These are phyloP conservation scores for Solanum tarijense DNA, from an alignment of 257 asterid species.

Conservation along the genomic window DNA sequence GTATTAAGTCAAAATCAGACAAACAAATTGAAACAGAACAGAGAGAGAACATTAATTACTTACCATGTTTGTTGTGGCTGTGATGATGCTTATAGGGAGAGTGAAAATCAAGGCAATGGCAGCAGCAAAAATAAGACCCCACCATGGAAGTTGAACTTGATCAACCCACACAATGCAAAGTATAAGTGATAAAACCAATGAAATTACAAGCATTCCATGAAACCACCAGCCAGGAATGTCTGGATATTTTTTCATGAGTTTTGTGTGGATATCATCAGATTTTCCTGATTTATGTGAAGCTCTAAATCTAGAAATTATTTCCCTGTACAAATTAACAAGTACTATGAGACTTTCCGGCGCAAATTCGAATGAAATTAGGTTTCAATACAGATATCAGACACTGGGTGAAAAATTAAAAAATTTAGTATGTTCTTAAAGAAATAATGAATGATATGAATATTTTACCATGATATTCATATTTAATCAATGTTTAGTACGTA, in stretches of 20 bases:
- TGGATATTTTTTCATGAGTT: neutral
- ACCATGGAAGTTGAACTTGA: slow-evolving; percentile 2
- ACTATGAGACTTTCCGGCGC: neutral
- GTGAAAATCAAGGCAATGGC: neutral
- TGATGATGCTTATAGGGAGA: slow-evolving; percentile 1
- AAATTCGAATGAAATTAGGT: neutral
- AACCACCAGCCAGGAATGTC: slow-evolving; percentile 4
- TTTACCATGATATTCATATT: neutral
- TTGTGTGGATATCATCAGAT: slow-evolving; percentile 1
- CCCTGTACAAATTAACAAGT: neutral
- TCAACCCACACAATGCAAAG: neutral
- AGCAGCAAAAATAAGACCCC: slow-evolving; percentile 1
- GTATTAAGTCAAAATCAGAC: neutral
- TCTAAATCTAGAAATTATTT: neutral
- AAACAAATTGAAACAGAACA: neutral
- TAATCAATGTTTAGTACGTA: too few relatives aligned
- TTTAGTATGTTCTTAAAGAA: neutral
- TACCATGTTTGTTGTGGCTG: slow-evolving; percentile 2
- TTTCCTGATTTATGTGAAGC: neutral
- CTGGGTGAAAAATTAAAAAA: neutral
- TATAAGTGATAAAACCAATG: neutral
- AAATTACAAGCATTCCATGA: neutral
- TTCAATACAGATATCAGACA: neutral
- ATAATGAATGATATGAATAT: neutral
- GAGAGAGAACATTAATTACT: neutral